A percentile compares a stretch with the other conserved stretches of the same genome.
phyloP scores from a whole-genome alignment of 192 early-diverging fungal species.

The Blastocladiella britannica region DNA sequence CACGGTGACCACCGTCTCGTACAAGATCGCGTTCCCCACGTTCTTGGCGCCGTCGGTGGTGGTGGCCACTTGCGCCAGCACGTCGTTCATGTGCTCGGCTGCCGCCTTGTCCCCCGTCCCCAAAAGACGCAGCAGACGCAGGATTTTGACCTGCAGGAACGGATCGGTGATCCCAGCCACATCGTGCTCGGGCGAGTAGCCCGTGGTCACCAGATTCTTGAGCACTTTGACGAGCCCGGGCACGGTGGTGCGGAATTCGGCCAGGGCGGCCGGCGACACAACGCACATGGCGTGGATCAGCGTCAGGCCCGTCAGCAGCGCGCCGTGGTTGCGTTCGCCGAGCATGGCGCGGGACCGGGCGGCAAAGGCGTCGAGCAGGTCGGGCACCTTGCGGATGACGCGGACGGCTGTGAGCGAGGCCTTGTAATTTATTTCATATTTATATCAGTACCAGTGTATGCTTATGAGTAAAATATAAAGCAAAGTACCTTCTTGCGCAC shows the following conservation, averaged over 20 bases:
- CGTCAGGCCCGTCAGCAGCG: conserved; percentile 73
- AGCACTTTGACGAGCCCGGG: conserved; percentile 69
- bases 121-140: conserved; percentile 71
- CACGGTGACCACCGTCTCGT: conserved; percentile 90
- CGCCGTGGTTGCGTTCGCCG: conserved; percentile 87
- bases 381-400: conserved; percentile 79
- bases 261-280: conserved; percentile 39
- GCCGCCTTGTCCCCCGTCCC: conserved; percentile 59
- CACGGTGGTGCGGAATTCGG: conserved; percentile 52
- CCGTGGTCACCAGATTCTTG: conserved; percentile 65
- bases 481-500: conserved; percentile 77
- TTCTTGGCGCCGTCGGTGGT: conserved; percentile 87
- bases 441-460: not conserved
- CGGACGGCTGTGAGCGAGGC: conserved; percentile 83
- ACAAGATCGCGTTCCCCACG: conserved; percentile 90
- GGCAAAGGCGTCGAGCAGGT: conserved; percentile 72
- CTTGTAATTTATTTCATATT: conserved; percentile 16
- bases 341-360: conserved; percentile 46
- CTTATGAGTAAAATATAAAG: not conserved
- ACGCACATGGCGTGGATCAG: conserved; percentile 78
- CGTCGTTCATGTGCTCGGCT: conserved; percentile 88
- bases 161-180: conserved; percentile 93
- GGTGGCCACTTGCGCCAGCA: conserved; percentile 89
- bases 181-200: conserved; percentile 82
- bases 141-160: conserved; percentile 84